Base-by-base conservation (phyloP, 1,284 basidiomycete species). In the Ganoderma lucidum region DNA sequence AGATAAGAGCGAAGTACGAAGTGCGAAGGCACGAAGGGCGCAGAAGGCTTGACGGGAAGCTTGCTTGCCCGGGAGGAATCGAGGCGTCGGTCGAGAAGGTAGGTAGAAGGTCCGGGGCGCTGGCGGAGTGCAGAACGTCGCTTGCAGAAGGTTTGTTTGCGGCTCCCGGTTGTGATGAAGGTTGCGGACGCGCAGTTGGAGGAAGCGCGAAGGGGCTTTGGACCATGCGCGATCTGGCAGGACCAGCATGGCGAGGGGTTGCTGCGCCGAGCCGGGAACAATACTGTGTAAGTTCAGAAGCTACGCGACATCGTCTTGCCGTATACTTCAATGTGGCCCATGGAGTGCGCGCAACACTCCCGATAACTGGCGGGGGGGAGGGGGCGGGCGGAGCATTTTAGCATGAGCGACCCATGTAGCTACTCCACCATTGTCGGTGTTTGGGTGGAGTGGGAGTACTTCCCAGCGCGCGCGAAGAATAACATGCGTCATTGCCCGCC, bases 161-260 rank as follows among this genome's bases (percentile, higher is more conserved):
- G 48, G 65, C 61, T 35, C n/a, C 17, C 59, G 65, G 45, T 17
- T 37, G 61, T 45, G 64, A 60, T 19, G 60, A 44, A 70, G 32
- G 69, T 23, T 23, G 53, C 53, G 64, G 55, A 63, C 53, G 53
- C 59, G 69, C 62, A 63, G 63, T 41, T 55, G 67, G 60, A 68
- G 62, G 61, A 56, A 56, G 53, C 53, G 30, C 53, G 30, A 56
- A 56, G 62, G 48, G 35, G 28, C 37, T 41, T 70, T 62, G 68
- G 64, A 70, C 30, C 53, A 17, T 35, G 30, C 53, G 30, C 53
- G 14, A 56, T 56, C 30, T 35, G 53, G 53, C 53, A 51, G 30
- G 30, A 32, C 14, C 30, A 56, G 53, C 53, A 56, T 56, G 53
- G 4, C 53, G 30, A 9, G 15, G 3, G 15, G 14, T 32, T n/a